Evolutionary conservation across 1,284 basidiomycete genomes (phyloP), one percentile per base, ranked within the genome.

Genomic region (Tranzscheliella williamsii): DNA sequence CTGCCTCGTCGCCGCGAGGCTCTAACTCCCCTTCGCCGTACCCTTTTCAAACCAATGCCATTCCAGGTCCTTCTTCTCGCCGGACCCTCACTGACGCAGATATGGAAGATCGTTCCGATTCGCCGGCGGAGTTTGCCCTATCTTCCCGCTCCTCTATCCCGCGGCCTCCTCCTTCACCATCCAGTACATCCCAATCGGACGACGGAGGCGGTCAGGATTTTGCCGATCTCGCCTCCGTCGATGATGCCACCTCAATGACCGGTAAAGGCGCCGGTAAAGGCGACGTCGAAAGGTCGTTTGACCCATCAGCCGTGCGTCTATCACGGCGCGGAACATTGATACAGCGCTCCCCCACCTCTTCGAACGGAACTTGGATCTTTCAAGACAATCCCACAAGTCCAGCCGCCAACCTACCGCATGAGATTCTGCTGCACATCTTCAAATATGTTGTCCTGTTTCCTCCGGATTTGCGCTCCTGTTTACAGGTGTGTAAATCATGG

Each of bases 351-450:
- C 61, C 61, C 5, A 58, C 61, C 18, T 58, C 61, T 12, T 50
- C 49, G 31, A 55, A 58, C 30, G 54, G 42, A 26, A 64, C 50
- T 7, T 57, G 54, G 55, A 58, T 58, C n/a, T 23, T 38, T 6
- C 48, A 55, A 42, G 43, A 47, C 30, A 32, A 35, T 0, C 54
- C 50, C 2, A 42, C 35, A 24, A 54, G 41, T 23, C 51, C 63
- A 22, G 54, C 68, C 13, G 57, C 66, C 26, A 63, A 68, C 33
- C 81, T 96, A 6, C 93, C 92, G 2, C 87, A 90, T 42, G 93
- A 96, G 79, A 85, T 96, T 33, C 85, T 97, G 63, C 87, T 92
- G n/a, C 86, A 96, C 80, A 88, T 97, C 69, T 84, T 98, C 67
- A 88, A 87, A 53, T 86, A 91, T 65, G 82, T 98, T 11, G 85